These are phyloP conservation scores for Meyerozyma athensensis DNA, from an alignment of 1,139 yeast species.

Conservation along the genomic window DNA sequence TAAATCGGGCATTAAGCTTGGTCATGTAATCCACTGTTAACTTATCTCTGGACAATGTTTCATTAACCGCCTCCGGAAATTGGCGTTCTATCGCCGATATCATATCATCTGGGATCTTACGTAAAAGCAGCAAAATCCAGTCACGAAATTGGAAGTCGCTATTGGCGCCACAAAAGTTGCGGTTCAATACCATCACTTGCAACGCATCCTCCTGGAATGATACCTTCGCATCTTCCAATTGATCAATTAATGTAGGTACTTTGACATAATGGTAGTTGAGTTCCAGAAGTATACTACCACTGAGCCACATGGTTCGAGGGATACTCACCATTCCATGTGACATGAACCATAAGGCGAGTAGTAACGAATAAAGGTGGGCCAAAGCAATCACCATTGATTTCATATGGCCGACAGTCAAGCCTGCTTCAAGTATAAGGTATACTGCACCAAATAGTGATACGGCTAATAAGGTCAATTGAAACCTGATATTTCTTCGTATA, in stretches of 20 bases:
- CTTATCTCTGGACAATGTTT: constrained; percentile 30
- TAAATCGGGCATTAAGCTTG: constrained; percentile 34
- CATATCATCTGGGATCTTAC: constrained; percentile 32
- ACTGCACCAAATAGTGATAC: constrained; percentile 52
- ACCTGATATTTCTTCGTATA: constrained; percentile 49
- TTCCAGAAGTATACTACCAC: constrained; percentile 37
- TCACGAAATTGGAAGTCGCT: constrained; percentile 30
- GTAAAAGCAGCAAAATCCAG: constrained; percentile 35
- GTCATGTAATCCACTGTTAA: constrained; percentile 31
- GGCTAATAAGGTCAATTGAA: constrained; percentile 54
- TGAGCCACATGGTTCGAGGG: constrained; percentile 56
- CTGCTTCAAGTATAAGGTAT: constrained; percentile 58
- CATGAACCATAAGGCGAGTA: constrained; percentile 77
- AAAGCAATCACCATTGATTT: constrained; percentile 70
- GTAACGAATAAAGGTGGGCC: constrained; percentile 74
- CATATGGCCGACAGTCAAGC: constrained; percentile 53
- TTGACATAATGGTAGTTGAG: constrained; percentile 45
- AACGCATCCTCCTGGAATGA: constrained; percentile 62
- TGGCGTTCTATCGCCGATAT: constrained; percentile 33
- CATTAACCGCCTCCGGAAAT: constrained; percentile 14
- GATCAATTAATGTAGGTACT: constrained; percentile 57
- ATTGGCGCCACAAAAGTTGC: constrained; percentile 20
- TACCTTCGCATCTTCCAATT: constrained; percentile 59
- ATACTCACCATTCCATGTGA: constrained; percentile 73
- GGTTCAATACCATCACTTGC: constrained; percentile 48